These are phyloP conservation scores for Corniculantispora saksenae DNA, from an alignment of 2,329 filamentous ascomycete genomes.

Conservation along the genomic window DNA sequence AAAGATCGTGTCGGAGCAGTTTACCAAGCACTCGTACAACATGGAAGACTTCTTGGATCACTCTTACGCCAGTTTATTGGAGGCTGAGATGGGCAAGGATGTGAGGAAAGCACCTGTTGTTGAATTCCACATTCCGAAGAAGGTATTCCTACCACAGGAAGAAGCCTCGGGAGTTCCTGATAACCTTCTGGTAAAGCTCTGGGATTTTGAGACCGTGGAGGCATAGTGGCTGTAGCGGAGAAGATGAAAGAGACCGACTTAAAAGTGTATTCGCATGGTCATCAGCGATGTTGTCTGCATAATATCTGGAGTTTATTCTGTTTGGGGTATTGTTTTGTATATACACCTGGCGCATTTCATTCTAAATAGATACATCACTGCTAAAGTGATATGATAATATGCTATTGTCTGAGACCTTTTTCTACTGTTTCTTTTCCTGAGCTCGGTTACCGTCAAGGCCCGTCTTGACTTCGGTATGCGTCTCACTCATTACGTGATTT, in stretches of 20 bases:
- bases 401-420: background rate
- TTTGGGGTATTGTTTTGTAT: constrained; percentile 10
- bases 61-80: constrained; percentile 81
- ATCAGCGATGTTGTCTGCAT: constrained; percentile 15
- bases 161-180: constrained; percentile 49
- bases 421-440: constrained; percentile 3
- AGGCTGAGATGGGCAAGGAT: constrained; percentile 79
- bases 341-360: constrained; percentile 6
- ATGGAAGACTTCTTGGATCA: constrained; percentile 98
- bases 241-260: background rate
- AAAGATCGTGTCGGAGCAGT: constrained; percentile 93
- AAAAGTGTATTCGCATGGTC: constrained; percentile 5
- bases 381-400: background rate
- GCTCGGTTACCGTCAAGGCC: constrained; percentile 10
- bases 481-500: constrained; percentile 17
- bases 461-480: constrained; percentile 17
- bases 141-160: constrained; percentile 65
- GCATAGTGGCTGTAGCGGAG: background rate
- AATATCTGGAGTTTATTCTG: constrained; percentile 12
- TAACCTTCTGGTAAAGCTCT: constrained; percentile 59
- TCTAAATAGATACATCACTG: background rate
- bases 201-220: constrained; percentile 51
- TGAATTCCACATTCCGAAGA: constrained; percentile 92
- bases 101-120: constrained; percentile 85
- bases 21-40: constrained; percentile 92